A percentile compares a stretch with the other conserved stretches of the same genome.
phyloP scores from a whole-genome alignment of 2,329 filamentous ascomycete species.

The Claviceps humidiphila region DNA sequence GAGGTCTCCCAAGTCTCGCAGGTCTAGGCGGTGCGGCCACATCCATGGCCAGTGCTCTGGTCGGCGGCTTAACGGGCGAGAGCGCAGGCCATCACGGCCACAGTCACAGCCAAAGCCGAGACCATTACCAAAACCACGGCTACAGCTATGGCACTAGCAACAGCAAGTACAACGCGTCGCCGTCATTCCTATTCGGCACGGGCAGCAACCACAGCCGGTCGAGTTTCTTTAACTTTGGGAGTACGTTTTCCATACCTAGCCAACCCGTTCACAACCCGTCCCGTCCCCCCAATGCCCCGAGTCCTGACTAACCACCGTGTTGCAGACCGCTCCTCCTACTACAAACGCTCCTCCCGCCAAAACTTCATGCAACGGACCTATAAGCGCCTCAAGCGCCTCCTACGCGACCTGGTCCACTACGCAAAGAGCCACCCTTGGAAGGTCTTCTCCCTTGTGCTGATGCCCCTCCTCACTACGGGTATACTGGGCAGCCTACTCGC shows the following conservation, averaged over 20 bases:
- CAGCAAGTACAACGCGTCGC: conserved; percentile 27
- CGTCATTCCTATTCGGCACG: conserved; percentile 33
- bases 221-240: conserved; percentile 31
- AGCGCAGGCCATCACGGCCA: conserved; percentile 7
- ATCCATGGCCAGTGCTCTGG: conserved; percentile 20
- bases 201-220: conserved; percentile 27
- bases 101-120: conserved; percentile 11
- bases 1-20: neutral
- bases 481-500: conserved; percentile 65
- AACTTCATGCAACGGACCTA: conserved; percentile 65
- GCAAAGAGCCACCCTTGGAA: conserved; percentile 74
- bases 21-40: neutral
- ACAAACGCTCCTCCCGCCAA: conserved; percentile 69
- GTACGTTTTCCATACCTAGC: neutral
- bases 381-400: conserved; percentile 62
- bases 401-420: conserved; percentile 71
- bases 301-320: neutral
- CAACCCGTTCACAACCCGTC: no score
- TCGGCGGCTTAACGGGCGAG: conserved; percentile 16
- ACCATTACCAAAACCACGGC: neutral
- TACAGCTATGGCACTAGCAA: conserved; percentile 14
- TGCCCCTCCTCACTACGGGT: conserved; percentile 78
- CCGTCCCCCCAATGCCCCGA: neutral
- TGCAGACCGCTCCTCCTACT: conserved; percentile 48
- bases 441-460: conserved; percentile 73